These are phyloP conservation scores for Stephania cephalantha DNA, from an alignment of 164 flowering plant genomes.

Conservation along the genomic window DNA sequence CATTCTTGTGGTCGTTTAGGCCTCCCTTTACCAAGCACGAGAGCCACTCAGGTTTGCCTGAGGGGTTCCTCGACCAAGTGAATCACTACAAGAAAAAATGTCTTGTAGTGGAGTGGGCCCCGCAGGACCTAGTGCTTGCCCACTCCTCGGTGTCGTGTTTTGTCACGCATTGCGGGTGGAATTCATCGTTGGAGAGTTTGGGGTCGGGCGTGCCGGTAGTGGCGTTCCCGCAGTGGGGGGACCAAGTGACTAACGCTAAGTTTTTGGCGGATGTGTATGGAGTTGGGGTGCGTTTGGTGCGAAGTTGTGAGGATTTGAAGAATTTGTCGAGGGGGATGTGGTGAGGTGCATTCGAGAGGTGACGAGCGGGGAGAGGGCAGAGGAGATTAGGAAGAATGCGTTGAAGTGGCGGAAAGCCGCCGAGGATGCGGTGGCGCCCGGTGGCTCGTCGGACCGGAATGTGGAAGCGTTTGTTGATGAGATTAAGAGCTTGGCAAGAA, in stretches of 20 bases:
- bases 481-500: not conserved
- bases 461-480: constrained; percentile 39
- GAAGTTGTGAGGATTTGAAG: constrained; percentile 34
- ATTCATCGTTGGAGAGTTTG: constrained; percentile 58
- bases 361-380: constrained; percentile 40
- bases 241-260: constrained; percentile 61
- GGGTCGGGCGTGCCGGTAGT: constrained; percentile 51
- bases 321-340: constrained; percentile 41
- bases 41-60: constrained; percentile 24
- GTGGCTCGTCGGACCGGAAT: constrained; percentile 64
- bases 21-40: constrained; percentile 15
- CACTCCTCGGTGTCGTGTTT: constrained; percentile 62
- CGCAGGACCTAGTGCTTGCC: constrained; percentile 52
- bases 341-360: constrained; percentile 44
- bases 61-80: constrained; percentile 39
- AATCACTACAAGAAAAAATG: constrained; percentile 34
- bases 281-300: constrained; percentile 43
- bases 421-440: constrained; percentile 50
- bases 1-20: constrained; percentile 61
- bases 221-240: constrained; percentile 65
- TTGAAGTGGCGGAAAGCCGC: constrained; percentile 55
- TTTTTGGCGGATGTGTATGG: constrained; percentile 51
- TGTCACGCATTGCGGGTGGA: constrained; percentile 84
- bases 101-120: constrained; percentile 55
- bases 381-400: constrained; percentile 46